phyloP scores from a whole-genome alignment of 2,329 filamentous ascomycete species.

The Shiraia bambusicola region DNA sequence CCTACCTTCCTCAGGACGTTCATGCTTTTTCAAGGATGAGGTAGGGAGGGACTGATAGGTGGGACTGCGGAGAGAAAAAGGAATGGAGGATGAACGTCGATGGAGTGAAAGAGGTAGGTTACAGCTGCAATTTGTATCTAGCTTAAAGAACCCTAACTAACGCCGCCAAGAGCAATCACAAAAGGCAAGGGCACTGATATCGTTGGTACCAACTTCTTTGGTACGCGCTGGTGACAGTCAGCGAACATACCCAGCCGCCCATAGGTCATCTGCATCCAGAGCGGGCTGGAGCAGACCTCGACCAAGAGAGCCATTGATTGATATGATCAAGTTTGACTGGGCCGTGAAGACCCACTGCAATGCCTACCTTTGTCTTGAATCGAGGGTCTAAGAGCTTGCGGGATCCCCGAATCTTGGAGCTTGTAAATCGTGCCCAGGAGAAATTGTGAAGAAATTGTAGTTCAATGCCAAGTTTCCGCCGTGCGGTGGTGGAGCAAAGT shows the following conservation, averaged over 20 bases:
- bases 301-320: conserved; percentile 1
- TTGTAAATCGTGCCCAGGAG: conserved; percentile 1
- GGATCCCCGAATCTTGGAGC: neutral
- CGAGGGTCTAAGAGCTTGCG: neutral
- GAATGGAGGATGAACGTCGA: neutral
- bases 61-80: neutral
- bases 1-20: conserved; percentile 24
- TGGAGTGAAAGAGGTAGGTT: conserved; percentile 4
- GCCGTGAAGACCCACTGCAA: conserved; percentile 2
- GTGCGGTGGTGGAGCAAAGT: conserved; percentile 17
- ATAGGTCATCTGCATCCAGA: neutral
- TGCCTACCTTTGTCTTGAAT: conserved; percentile 9
- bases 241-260: conserved; percentile 3
- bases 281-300: conserved; percentile 1
- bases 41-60: no score
- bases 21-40: conserved; percentile 10
- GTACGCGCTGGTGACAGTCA: conserved; percentile 4
- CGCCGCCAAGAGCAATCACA: conserved; percentile 16
- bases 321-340: neutral
- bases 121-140: conserved; percentile 19
- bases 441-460: conserved; percentile 3
- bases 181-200: conserved; percentile 10
- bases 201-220: conserved; percentile 8
- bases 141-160: conserved; percentile 12
- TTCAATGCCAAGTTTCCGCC: conserved; percentile 28